Conservation (phyloP, 371 early-diverging fungal species). For the Parasitella parasitica region DNA sequence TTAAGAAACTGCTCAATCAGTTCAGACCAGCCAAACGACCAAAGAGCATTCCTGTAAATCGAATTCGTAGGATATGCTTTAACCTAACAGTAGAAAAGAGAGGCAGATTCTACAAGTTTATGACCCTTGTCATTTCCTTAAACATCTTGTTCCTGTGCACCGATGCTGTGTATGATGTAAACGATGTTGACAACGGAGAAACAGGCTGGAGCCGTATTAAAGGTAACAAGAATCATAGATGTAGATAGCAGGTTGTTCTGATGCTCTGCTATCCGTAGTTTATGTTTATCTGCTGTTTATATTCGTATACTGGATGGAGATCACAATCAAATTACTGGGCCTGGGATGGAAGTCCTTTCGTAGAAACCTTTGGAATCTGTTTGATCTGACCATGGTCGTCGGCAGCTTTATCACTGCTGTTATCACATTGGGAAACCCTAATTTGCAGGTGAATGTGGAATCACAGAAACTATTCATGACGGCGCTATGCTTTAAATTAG, state of each 20-base stretch:
- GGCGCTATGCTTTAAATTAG: slow-evolving; percentile 63
- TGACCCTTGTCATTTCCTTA: slow-evolving; percentile 50
- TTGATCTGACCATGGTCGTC: slow-evolving; percentile 54
- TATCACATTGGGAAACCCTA: slow-evolving; percentile 27
- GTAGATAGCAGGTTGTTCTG: neutral
- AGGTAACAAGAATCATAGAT: slow-evolving; percentile 15
- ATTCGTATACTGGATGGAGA: slow-evolving; percentile 53
- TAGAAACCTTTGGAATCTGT: slow-evolving; percentile 64
- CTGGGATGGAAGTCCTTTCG: slow-evolving; percentile 61
- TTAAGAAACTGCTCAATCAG: slow-evolving; percentile 62
- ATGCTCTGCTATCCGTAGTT: slow-evolving; percentile 19
- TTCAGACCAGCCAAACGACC: slow-evolving; percentile 62
- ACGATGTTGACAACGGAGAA: slow-evolving; percentile 19
- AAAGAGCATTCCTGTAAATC: slow-evolving; percentile 33
- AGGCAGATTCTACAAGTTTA: slow-evolving; percentile 50
- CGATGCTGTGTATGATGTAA: slow-evolving; percentile 30
- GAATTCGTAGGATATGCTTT: slow-evolving; percentile 47
- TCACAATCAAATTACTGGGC: slow-evolving; percentile 51
- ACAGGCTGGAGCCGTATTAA: slow-evolving; percentile 26
- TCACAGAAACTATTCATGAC: slow-evolving; percentile 65
- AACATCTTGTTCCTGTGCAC: slow-evolving; percentile 59
- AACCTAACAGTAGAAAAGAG: slow-evolving; percentile 51
- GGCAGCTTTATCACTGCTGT: slow-evolving; percentile 53
- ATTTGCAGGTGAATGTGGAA: slow-evolving; percentile 48
- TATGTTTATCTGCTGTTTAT: slow-evolving; percentile 52